Conservation (phyloP, 352 stramenopile genomes). For the Pythium aphanidermatum region DNA sequence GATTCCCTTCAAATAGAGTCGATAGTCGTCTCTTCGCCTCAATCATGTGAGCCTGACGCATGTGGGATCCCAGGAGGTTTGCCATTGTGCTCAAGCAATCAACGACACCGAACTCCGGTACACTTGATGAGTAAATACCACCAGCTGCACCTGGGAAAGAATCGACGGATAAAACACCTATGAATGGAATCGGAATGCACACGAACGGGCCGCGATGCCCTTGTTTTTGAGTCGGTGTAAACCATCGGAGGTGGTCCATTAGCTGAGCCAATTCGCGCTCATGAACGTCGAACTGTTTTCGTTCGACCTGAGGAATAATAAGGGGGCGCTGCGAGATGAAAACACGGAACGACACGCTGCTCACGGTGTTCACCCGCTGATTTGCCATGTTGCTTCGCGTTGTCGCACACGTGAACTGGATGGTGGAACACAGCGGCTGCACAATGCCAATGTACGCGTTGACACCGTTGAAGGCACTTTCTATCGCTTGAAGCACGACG, state of each 20-base stretch:
- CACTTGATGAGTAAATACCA: constrained; percentile 32
- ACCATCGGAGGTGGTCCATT: constrained; percentile 7
- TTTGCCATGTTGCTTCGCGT: constrained; percentile 42
- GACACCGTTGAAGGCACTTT: constrained; percentile 47
- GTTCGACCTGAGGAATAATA: constrained; percentile 43
- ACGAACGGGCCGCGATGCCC: constrained; percentile 37
- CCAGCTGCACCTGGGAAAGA: constrained; percentile 52
- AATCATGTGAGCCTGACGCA: constrained; percentile 26
- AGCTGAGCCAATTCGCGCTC: background rate
- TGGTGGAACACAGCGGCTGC: constrained; percentile 37
- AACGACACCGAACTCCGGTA: constrained; percentile 57
- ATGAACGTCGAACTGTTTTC: constrained; percentile 14
- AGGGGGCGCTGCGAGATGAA: constrained; percentile 43
- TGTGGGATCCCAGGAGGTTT: constrained; percentile 38
- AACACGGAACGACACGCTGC: constrained; percentile 43
- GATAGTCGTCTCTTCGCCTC: constrained; percentile 18
- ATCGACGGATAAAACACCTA: constrained; percentile 59
- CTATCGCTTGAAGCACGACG: constrained; percentile 44
- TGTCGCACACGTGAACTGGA: constrained; percentile 50
- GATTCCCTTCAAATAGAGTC: constrained; percentile 55
- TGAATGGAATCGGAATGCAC: constrained; percentile 64
- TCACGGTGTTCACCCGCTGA: constrained; percentile 26
- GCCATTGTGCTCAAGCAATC: constrained; percentile 39
- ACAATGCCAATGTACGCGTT: constrained; percentile 61
- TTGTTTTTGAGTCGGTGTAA: constrained; percentile 11